Evolutionary conservation across 345 rosid species (phyloP), one percentile per base, ranked within the genome.

Genomic region (Gossypium arboreum): DNA sequence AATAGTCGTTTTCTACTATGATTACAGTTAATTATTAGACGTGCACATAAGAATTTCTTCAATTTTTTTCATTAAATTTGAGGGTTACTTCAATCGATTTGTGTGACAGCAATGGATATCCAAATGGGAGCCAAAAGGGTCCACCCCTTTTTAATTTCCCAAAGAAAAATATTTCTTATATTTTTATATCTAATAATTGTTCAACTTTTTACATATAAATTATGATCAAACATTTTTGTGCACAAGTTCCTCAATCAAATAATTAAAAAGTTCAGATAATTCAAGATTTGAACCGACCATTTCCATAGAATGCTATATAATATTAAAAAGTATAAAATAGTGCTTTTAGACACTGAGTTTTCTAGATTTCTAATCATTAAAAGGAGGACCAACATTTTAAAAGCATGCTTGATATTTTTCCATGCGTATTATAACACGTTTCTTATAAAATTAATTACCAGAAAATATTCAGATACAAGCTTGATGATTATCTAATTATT

Each of bases 51-150:
- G 22, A 27, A 15, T 50, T 68, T 3, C 7, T 48, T 68, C 52
- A 13, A 24, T 2, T 34, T 50, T 24, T 15, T 16, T 15, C 20
- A 68, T 50, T 27, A 15, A 50, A 25, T 51, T 24, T 20, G 13
- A 11, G 39, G 63, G 63, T 58, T 24, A 58, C 63, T 58, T 58
- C 63, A 25, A 29, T 39, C 58, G 6, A n/a, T 41, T 45, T 17
- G n/a, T 9, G 25, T 29, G 73, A 70, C 29, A 52, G 47, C 47
- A 27, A 52, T 17, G 47, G 60, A 70, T 52, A 70, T 70, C 60
- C 10, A 70, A 52, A 29, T 70, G 9, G 72, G 61, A 69, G 22
- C 43, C 9, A 27, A 45, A 20, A 0, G 4, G 34, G 22, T 4
- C 15, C 18, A 45, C 12, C 3, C 18, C 34, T 12, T 47, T 68